Conservation (phyloP, 202 grass and related monocot species). For the Zoysia matrella region DNA sequence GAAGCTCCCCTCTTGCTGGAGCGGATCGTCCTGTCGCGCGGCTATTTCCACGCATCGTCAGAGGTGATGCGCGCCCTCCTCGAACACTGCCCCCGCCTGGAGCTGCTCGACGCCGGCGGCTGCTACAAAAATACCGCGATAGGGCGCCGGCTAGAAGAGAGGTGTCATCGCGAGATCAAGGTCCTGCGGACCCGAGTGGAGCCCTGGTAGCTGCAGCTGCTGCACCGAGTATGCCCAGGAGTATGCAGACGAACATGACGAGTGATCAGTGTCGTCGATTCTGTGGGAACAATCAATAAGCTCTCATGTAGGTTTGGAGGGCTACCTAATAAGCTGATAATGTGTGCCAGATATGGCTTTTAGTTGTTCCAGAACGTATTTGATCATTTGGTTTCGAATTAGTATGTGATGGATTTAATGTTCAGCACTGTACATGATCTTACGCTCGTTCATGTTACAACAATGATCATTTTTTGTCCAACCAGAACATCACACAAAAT, state of each 20-base stretch:
- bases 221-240: neutral
- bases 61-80: constrained; percentile 1
- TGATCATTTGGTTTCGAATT: neutral
- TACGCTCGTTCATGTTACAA: neutral
- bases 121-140: neutral
- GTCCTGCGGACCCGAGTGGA: neutral
- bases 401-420: neutral
- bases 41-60: neutral
- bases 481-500: neutral
- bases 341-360: constrained; percentile 6
- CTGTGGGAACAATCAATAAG: too few relatives aligned
- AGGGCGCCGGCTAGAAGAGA: neutral
- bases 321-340: neutral
- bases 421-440: neutral
- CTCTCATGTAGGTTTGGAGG: too few relatives aligned
- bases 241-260: neutral
- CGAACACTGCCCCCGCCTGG: neutral
- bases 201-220: neutral
- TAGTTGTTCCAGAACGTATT: neutral
- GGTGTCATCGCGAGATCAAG: neutral
- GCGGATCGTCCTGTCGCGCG: neutral
- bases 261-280: too few relatives aligned
- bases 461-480: neutral
- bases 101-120: constrained; percentile 16
- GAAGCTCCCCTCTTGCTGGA: neutral